These are phyloP conservation scores for Effrenium voratum DNA, from an alignment of 73 alveolate genomes.

Conservation along the genomic window DNA sequence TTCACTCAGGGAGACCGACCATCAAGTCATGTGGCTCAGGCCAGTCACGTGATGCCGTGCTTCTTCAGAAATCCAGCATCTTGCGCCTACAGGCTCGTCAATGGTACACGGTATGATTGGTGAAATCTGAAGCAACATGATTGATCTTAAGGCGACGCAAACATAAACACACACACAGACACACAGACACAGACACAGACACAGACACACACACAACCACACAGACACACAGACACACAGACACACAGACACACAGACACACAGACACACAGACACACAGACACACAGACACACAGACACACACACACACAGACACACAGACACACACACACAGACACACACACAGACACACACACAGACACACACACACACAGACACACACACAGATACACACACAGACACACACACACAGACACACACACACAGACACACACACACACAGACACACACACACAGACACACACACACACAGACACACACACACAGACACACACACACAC, in stretches of 20 bases:
- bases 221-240: background rate
- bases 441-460: background rate
- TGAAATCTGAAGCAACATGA: background rate
- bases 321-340: background rate
- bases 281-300: background rate
- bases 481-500: background rate
- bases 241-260: background rate
- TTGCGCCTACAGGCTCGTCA: background rate
- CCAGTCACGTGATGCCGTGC: conserved; percentile 57
- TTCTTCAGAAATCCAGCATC: conserved; percentile 41
- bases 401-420: background rate
- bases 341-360: background rate
- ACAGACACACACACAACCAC: background rate
- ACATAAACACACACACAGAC: background rate
- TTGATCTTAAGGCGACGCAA: background rate
- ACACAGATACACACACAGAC: background rate
- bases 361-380: background rate
- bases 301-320: background rate
- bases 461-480: background rate
- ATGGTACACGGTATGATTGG: background rate
- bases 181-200: background rate
- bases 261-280: background rate
- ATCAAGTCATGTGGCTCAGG: background rate
- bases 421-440: background rate
- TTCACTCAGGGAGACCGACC: background rate